A percentile compares a stretch with the other conserved stretches of the same genome.
phyloP scores from a whole-genome alignment of 345 rosid species.

The Brassica nigra region DNA sequence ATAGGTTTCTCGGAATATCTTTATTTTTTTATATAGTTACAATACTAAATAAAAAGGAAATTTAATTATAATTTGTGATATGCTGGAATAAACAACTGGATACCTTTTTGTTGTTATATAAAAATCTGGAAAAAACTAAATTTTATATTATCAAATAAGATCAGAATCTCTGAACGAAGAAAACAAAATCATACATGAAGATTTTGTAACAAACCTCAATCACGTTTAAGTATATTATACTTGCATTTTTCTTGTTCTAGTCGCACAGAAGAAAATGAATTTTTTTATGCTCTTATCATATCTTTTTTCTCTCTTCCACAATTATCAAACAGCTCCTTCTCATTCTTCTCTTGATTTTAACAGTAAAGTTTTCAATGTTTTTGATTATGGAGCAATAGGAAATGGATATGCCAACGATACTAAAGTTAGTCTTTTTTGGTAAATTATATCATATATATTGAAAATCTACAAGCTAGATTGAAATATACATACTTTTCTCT shows the following conservation, averaged over 20 bases:
- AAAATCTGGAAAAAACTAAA: no score
- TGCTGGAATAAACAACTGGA: neutral
- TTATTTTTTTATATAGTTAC: no score
- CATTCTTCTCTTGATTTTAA: neutral
- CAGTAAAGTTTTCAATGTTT: slow-evolving; percentile 22
- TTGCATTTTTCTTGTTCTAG: neutral
- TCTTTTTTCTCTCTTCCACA: slow-evolving; percentile 5
- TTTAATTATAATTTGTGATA: neutral
- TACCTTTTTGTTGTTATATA: no score
- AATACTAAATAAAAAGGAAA: neutral
- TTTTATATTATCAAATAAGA: no score
- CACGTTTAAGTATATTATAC: neutral
- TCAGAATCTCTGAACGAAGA: neutral
- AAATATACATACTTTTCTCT: neutral
- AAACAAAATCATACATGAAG: neutral
- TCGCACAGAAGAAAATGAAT: neutral
- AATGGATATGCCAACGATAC: slow-evolving; percentile 44
- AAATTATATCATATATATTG: slow-evolving; percentile 8
- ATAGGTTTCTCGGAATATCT: neutral
- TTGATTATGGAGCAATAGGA: slow-evolving; percentile 45
- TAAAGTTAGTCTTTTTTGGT: slow-evolving; percentile 28
- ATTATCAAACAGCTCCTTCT: slow-evolving; percentile 4
- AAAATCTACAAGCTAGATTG: neutral
- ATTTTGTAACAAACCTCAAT: neutral
- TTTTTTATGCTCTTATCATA: neutral